Conservation (phyloP, 140 eudicot genomes). For the Stevia rebaudiana region DNA sequence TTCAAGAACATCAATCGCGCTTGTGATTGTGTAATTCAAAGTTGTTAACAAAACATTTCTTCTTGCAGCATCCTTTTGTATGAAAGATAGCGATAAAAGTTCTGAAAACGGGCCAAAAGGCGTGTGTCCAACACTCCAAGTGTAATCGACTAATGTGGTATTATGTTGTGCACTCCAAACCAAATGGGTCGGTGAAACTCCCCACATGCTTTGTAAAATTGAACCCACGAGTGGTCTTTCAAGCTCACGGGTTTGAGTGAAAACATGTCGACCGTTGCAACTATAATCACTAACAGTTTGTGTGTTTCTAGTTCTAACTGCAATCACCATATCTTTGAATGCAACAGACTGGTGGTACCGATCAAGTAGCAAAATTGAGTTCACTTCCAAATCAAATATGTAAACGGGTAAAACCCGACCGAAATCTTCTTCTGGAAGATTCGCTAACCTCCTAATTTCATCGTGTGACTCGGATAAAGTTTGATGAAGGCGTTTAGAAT, state of each 20-base stretch:
- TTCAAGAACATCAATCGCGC: constrained; percentile 87
- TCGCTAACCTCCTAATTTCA: constrained; percentile 68
- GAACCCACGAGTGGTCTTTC: constrained; percentile 92
- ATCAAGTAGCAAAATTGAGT: constrained; percentile 64
- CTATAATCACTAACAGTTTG: constrained; percentile 94
- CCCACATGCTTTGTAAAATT: constrained; percentile 95
- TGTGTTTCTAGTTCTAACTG: constrained; percentile 77
- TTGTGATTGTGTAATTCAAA: constrained; percentile 71
- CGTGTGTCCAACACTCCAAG: constrained; percentile 95
- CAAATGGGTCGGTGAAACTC: constrained; percentile 82
- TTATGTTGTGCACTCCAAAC: constrained; percentile 95
- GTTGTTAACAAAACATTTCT: constrained; percentile 74
- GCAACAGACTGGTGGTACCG: constrained; percentile 93
- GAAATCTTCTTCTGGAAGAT: constrained; percentile 68
- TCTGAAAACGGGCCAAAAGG: constrained; percentile 98
- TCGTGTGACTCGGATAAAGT: constrained; percentile 54
- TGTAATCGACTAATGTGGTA: constrained; percentile 72
- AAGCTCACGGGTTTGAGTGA: constrained; percentile 77
- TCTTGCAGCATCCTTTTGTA: constrained; percentile 93
- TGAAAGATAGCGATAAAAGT: constrained; percentile 68
- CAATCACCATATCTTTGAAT: constrained; percentile 90
- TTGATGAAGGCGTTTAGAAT: constrained; percentile 79
- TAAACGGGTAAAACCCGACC: constrained; percentile 82
- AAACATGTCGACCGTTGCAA: constrained; percentile 88
- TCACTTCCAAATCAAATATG: constrained; percentile 74